Evolutionary conservation across 768 basidiomycete species (phyloP), one percentile per base, ranked within the genome.

Genomic region (Termitomyces sp.): DNA sequence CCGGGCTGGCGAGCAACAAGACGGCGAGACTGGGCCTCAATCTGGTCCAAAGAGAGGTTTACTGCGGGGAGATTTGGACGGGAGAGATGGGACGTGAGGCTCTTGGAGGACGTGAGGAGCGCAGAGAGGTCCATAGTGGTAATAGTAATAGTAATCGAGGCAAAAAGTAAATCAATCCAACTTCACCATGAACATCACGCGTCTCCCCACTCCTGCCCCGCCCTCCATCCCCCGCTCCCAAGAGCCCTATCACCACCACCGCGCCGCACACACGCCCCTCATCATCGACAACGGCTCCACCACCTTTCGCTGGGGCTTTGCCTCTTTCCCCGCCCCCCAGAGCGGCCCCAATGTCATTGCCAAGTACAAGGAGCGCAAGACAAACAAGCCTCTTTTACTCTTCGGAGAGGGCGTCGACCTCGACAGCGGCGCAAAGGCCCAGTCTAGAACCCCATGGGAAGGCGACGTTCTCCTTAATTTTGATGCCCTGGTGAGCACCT

Each of bases 221-320:
- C 65, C 61, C 16, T 44, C 62, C 22, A 33, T 69, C 33, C 72
- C 69, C n/a, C 66, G 68, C 0, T 54, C 62, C 7, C 45, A 68
- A 47, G 77, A 77, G 46, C 73, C 81, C 13, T 91, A 89, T 63
- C 73, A 80, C 48, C 56, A 64, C 20, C 78, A 85, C 67, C 81
- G 84, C 39, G 72, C 67, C 11, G 73, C 77, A 7, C 68, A 72
- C 45, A 85, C 82, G 0, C 89, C 93, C 0, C 82, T 95, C 60
- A 80, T 93, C 64, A 89, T 95, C 65, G 94, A 96, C 79, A 95
- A 95, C 65, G 94, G 95, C 60, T 85, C 94, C 7, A 90, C 88
- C 33, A 82, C 75, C 51, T 76, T 95, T 42, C 84, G 93, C 53
- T 96, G 89, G 73, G 94, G 93, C 15, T 96, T 93, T 72, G 84